Conservation (phyloP, 2,329 filamentous ascomycete genomes). For the Fusarium cicatricum region DNA sequence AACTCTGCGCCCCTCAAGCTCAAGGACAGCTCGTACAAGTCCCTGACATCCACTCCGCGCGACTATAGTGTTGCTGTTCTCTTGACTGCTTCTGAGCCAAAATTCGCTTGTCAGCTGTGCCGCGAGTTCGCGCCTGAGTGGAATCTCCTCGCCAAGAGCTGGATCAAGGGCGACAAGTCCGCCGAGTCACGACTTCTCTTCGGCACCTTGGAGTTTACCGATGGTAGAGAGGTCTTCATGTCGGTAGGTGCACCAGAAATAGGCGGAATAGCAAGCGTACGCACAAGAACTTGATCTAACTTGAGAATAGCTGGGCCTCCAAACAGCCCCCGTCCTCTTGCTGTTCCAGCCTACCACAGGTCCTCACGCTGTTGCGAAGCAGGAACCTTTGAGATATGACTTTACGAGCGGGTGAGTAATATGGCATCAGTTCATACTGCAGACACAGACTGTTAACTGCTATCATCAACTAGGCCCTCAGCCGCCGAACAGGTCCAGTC, state of each 20-base stretch:
- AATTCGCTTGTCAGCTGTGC: constrained; percentile 87
- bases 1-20: constrained; percentile 77
- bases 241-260: constrained; percentile 63
- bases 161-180: constrained; percentile 83
- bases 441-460: neutral
- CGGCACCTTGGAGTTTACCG: constrained; percentile 84
- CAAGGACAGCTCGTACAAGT: constrained; percentile 76
- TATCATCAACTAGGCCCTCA: constrained; percentile 66
- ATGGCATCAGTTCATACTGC: neutral
- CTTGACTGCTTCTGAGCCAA: constrained; percentile 83
- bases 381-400: constrained; percentile 80
- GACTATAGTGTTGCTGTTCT: constrained; percentile 87
- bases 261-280: neutral
- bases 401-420: constrained; percentile 77
- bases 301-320: constrained; percentile 77
- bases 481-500: constrained; percentile 79
- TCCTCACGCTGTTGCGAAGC: constrained; percentile 75
- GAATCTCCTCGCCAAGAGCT: constrained; percentile 85
- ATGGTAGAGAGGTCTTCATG: constrained; percentile 86
- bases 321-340: constrained; percentile 91
- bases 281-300: constrained; percentile 13
- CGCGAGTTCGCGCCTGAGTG: constrained; percentile 94
- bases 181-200: constrained; percentile 79
- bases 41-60: constrained; percentile 78
- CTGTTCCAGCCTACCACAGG: constrained; percentile 88